These are phyloP conservation scores for Trichopus zeylanicus DNA, from an alignment of 116 monocot genomes.

Conservation along the genomic window DNA sequence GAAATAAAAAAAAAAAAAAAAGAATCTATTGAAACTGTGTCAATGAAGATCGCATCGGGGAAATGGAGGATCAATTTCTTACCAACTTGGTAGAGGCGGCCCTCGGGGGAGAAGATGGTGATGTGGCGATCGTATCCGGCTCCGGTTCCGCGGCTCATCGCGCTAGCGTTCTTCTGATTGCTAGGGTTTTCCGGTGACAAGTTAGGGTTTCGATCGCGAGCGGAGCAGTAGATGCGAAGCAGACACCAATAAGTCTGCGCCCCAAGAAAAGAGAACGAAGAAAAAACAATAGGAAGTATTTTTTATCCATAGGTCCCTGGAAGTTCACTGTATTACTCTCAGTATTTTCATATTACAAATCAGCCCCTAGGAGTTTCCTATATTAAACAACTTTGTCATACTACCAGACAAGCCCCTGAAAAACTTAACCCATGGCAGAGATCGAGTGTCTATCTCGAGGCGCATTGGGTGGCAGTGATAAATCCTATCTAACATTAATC, in stretches of 20 bases:
- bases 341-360: background rate
- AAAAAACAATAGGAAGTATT: background rate
- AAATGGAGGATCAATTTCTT: constrained; percentile 11
- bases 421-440: no score
- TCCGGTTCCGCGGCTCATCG: constrained; percentile 91
- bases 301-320: background rate
- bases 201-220: background rate
- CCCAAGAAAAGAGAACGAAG: background rate
- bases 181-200: background rate
- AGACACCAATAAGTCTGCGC: background rate
- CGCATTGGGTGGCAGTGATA: no score
- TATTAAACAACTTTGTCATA: no score
- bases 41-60: background rate
- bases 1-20: constrained; percentile 8
- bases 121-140: constrained; percentile 99
- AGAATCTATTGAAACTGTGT: background rate
- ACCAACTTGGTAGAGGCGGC: constrained; percentile 99
- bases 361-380: no score
- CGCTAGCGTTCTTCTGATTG: background rate
- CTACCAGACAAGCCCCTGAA: no score
- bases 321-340: background rate
- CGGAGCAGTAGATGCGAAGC: no score
- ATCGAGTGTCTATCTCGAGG: no score
- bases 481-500: no score
- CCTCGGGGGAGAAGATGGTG: constrained; percentile 99